Base-by-base conservation (phyloP, 2,329 filamentous ascomycete genomes). In the Davidsoniella eucalypti region DNA sequence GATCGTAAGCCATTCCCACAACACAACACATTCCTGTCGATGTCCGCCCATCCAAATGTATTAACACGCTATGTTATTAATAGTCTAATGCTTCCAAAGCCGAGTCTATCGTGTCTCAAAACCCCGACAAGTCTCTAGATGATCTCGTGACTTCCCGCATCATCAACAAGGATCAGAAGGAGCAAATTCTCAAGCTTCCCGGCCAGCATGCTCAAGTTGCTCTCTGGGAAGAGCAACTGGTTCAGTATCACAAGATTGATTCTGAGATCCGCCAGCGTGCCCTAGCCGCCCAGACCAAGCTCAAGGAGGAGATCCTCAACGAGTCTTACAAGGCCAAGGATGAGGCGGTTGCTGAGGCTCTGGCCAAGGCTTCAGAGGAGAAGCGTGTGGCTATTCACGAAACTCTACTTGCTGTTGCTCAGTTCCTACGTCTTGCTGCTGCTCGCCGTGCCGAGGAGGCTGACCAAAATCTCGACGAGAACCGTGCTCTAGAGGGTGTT, bases 111-210 rank as follows among this genome's bases (percentile, higher is more conserved):
- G 69, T 87, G 56, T 72, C 71, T 55, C 78, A 84, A 62, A 77
- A 88, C 67, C 70, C 78, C 53, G 77, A 68, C 62, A 81, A 83
- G 63, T 73, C 76, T 8, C 76, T 88, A 49, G 83, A 88, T 51
- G 77, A 88, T 42, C 73, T 90, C 49, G 78, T 88, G 50, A 66
- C 73, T 17, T 64, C 73, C 52, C 82, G 77, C 64, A 78, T 86
- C 61, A 85, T 90, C 73, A 90, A 90, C 63, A 63, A 72, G 65
- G 84, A 90, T 64, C 84, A 90, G 66, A 86, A 82, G 65, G 76
- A 81, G 9, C 80, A 86, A 63, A 74, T 81, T 52, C 70, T 80
- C 56, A 88, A 87, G 76, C 87, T 87, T 65, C 84, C 84, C 37
- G 69, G 70, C 36, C 76, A 88, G 26, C 73, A 82, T 60, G 69